Evolutionary conservation across 179 eudicot species (phyloP), one percentile per base, ranked within the genome.

Genomic region (Silene noctiflora): DNA sequence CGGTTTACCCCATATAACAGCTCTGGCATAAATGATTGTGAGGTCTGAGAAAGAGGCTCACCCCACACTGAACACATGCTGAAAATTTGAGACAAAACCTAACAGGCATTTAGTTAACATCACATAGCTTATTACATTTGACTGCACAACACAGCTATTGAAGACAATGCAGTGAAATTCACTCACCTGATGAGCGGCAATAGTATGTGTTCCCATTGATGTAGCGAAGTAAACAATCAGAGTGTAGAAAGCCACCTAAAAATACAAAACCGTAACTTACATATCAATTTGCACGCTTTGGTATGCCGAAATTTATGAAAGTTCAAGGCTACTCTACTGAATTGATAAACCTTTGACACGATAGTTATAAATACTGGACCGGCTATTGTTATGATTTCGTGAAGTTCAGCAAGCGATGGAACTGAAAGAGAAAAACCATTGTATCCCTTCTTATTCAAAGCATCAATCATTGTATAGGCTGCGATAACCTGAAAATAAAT

Each of bases 21-120:
- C 88, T 93, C 98, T 9, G 99, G 99, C 98, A 96, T 89, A 81
- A 91, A 96, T 22, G 99, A 96, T 59, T 94, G 99, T 31, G 99
- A 92, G 69, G 99, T 96, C 84, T 93, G 97, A 69, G 97, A 94
- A 61, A 96, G 93, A 71, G 99, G 99, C 79, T 96, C 98, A 27
- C 98, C 97, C 86, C 86, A 91, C 66, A 96, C 98, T 4, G 94
- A 61, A 77, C 91, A 94, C 91, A 96, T 85, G 81, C 85, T 53
- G 84, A 80, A 96, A 59, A 90, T 46, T 80, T 91, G 96, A 58
- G 86, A 76, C 90, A 96, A 82, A 73, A 95, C 97, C 98, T 94
- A 86, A 2, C 78, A 73, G 13, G 39, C 35, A 44, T 61, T 72
- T 60, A 78, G 74, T 69, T 58, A 33, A 19, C 29, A 63, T 21